These are phyloP conservation scores for Emmonsia crescens DNA, from an alignment of 2,329 filamentous ascomycete species.

Conservation along the genomic window DNA sequence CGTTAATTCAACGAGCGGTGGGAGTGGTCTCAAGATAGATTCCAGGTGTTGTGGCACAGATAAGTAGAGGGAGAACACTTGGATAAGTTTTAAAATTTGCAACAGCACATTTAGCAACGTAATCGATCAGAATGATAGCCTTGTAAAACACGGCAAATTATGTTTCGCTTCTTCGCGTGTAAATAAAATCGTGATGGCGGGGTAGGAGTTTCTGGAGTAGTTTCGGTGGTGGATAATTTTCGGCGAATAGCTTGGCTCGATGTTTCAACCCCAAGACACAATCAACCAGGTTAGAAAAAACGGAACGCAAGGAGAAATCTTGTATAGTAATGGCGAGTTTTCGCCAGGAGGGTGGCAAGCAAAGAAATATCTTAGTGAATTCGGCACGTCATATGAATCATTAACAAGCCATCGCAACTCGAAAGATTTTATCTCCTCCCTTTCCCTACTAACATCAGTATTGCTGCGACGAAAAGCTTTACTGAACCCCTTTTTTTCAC, in stretches of 20 bases:
- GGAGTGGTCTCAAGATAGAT: not conserved
- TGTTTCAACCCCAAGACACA: not conserved
- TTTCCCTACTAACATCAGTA: not conserved
- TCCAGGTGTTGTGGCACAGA: not conserved
- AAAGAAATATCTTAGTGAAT: not conserved
- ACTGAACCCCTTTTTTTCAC: not conserved
- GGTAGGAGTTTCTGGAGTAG: not conserved
- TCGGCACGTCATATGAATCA: not conserved
- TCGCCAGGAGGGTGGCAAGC: not conserved
- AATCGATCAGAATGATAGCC: not conserved
- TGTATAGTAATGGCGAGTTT: not conserved
- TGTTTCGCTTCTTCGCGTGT: not conserved
- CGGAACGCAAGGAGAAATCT: not conserved
- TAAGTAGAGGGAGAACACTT: not conserved
- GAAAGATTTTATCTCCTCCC: not conserved
- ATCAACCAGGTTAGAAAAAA: not conserved
- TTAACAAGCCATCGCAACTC: not conserved
- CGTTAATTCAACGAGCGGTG: not conserved
- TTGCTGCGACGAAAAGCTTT: not conserved
- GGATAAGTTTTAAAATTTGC: not conserved
- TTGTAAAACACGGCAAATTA: not conserved
- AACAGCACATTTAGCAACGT: not conserved
- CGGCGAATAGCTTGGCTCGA: not conserved
- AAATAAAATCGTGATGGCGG: not conserved
- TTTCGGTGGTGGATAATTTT: not conserved